Evolutionary conservation across 257 asterid species (phyloP).

Genomic region (Jacaranda copaia): DNA sequence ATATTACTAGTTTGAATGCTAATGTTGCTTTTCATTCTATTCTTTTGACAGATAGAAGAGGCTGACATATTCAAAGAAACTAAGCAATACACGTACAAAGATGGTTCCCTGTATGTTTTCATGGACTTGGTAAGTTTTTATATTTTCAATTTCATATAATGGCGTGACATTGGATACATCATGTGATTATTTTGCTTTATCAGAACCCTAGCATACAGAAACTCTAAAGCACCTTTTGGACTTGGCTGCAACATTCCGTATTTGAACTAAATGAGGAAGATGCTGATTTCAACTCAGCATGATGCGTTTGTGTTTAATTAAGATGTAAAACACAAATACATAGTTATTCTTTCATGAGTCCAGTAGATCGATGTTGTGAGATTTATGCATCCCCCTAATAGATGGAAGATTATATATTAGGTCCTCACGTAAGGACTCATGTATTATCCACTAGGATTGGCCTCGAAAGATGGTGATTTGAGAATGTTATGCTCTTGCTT

Average conservation of each 20-base stretch:
- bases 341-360: not conserved
- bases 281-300: not conserved
- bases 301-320: not conserved
- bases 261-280: not conserved
- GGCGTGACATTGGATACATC: not conserved
- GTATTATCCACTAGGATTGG: constrained; percentile 1
- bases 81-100: constrained; percentile 93
- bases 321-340: not conserved
- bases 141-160: not conserved
- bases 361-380: not conserved
- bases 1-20: constrained; percentile 5
- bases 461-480: not conserved
- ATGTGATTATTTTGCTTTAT: constrained; percentile 15
- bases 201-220: constrained; percentile 1
- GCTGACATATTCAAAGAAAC: constrained; percentile 85
- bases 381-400: not conserved
- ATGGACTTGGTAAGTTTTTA: constrained; percentile 79
- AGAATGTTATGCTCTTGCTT: not conserved
- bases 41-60: constrained; percentile 72
- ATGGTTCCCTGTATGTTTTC: constrained; percentile 87
- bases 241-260: not conserved
- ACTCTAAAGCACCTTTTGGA: not conserved
- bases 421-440: not conserved
- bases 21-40: constrained; percentile 26
- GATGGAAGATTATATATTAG: not conserved